These are phyloP conservation scores for Cyberlindnera japonica DNA, from an alignment of 805 yeast species.

Conservation along the genomic window DNA sequence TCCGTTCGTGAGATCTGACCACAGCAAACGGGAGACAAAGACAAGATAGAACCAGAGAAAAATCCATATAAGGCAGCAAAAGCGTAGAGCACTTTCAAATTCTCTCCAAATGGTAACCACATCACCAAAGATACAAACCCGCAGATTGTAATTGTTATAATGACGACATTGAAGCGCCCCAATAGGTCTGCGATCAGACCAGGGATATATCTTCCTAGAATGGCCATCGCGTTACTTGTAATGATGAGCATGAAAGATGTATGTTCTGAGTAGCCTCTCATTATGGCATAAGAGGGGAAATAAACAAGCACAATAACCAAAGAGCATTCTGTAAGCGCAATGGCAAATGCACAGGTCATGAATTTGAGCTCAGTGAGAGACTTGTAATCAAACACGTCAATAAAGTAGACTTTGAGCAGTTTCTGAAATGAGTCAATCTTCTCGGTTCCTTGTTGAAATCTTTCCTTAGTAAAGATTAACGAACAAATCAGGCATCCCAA, in stretches of 20 bases:
- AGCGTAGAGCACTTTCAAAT: conserved; percentile 33
- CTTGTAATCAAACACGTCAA: conserved; percentile 29
- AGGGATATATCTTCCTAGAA: conserved; percentile 40
- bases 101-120: conserved; percentile 40
- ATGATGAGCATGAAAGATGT: conserved; percentile 45
- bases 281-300: conserved; percentile 48
- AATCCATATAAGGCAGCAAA: conserved; percentile 50
- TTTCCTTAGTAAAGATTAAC: conserved; percentile 30
- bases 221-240: conserved; percentile 38
- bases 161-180: conserved; percentile 55
- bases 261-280: conserved; percentile 37
- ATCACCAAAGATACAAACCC: conserved; percentile 34
- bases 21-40: conserved; percentile 55
- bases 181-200: conserved; percentile 41
- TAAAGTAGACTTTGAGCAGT: conserved; percentile 16
- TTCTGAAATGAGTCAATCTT: conserved; percentile 13
- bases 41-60: conserved; percentile 49
- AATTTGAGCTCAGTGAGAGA: conserved; percentile 44
- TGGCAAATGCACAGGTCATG: conserved; percentile 40
- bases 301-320: conserved; percentile 45
- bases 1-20: conserved; percentile 54
- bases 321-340: conserved; percentile 44
- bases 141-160: conserved; percentile 32
- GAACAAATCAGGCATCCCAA: conserved; percentile 25
- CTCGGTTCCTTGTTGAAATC: conserved; percentile 24